These are phyloP conservation scores for Globisporangium polare DNA, from an alignment of 352 stramenopile species.

Conservation along the genomic window DNA sequence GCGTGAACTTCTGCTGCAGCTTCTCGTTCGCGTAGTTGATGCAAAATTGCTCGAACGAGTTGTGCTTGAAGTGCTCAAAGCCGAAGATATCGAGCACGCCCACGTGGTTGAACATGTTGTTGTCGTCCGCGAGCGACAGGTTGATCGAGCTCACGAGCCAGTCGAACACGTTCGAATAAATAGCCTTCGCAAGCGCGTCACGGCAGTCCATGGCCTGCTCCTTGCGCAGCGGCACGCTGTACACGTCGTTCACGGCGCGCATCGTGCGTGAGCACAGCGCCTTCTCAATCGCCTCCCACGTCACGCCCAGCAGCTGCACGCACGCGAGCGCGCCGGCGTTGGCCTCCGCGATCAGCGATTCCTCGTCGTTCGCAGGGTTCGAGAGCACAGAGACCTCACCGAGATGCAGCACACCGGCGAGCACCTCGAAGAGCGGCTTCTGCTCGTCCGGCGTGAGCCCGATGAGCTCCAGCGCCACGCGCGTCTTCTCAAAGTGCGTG, in stretches of 20 bases:
- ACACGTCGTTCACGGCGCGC: constrained; percentile 46
- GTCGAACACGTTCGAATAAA: constrained; percentile 92
- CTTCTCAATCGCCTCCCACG: constrained; percentile 86
- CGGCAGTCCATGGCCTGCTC: constrained; percentile 77
- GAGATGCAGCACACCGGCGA: constrained; percentile 92
- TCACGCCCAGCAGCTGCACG: constrained; percentile 87
- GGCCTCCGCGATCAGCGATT: constrained; percentile 54
- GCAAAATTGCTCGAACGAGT: constrained; percentile 86
- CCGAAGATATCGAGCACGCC: constrained; percentile 99
- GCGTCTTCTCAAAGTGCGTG: constrained; percentile 83
- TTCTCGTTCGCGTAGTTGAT: constrained; percentile 87
- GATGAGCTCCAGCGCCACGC: constrained; percentile 66
- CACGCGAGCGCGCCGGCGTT: constrained; percentile 45
- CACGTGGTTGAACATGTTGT: constrained; percentile 84
- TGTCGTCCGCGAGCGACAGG: constrained; percentile 72
- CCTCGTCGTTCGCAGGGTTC: constrained; percentile 71
- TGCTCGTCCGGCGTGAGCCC: constrained; percentile 85
- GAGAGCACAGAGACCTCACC: constrained; percentile 90
- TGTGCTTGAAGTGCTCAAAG: constrained; percentile 98
- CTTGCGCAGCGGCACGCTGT: constrained; percentile 44
- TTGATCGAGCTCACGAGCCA: constrained; percentile 93
- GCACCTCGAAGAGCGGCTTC: constrained; percentile 89
- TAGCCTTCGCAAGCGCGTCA: constrained; percentile 92
- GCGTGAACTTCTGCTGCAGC: constrained; percentile 86
- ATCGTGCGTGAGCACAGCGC: constrained; percentile 92